These are phyloP conservation scores for Smallanthus sonchifolius DNA, from an alignment of 129 eudicot species.

Conservation along the genomic window DNA sequence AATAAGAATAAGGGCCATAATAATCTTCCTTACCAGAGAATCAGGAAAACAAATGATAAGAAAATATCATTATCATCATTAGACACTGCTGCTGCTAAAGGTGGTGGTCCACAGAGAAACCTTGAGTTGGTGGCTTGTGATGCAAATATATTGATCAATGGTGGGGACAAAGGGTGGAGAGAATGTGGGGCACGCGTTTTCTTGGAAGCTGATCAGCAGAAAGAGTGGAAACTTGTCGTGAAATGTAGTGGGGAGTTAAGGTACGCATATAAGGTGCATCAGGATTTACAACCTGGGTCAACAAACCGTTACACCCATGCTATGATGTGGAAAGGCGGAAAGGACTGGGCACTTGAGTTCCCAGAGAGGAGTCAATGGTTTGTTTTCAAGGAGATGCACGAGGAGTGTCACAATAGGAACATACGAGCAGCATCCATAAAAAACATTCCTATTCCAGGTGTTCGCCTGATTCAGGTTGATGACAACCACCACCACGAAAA, in stretches of 20 bases:
- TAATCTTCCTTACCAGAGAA: conserved; percentile 54
- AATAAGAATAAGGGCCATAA: conserved; percentile 40
- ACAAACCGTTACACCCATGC: conserved; percentile 89
- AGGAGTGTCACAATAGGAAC: conserved; percentile 83
- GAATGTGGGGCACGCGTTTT: conserved; percentile 69
- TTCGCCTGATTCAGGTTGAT: conserved; percentile 52
- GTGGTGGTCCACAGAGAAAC: conserved; percentile 38
- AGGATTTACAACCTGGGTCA: conserved; percentile 71
- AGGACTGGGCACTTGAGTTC: conserved; percentile 89
- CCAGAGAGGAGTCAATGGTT: conserved; percentile 83
- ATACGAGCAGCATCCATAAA: conserved; percentile 86
- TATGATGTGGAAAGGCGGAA: conserved; percentile 99
- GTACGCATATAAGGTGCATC: conserved; percentile 66
- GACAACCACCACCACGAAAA: conserved; percentile 21
- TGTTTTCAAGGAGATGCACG: conserved; percentile 87
- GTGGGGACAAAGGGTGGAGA: conserved; percentile 83
- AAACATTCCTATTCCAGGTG: conserved; percentile 95
- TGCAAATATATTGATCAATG: conserved; percentile 66
- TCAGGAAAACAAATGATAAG: conserved; percentile 69
- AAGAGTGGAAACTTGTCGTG: conserved; percentile 85
- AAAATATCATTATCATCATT: conserved; percentile 11
- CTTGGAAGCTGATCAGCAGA: conserved; percentile 61
- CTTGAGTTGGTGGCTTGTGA: conserved; percentile 66
- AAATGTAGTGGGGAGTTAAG: conserved; percentile 62
- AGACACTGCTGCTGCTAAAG: conserved; percentile 34